Conservation (phyloP, 2,329 filamentous ascomycete species). For the Aureobasidium namibiae region DNA sequence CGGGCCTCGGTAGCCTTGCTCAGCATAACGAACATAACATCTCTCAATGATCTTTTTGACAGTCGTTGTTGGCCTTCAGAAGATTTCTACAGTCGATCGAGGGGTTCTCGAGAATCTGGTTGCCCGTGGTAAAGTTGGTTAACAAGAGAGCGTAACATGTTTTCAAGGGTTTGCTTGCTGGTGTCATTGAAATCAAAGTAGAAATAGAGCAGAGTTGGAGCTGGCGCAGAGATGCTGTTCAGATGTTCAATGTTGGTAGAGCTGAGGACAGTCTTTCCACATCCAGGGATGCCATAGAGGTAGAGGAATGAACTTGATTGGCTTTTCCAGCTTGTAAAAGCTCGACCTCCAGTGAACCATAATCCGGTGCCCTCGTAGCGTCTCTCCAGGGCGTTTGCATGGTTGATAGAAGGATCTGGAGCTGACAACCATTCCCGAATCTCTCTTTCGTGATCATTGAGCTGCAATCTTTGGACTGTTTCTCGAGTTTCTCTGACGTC, state of each 20-base stretch:
- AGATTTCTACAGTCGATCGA: not conserved
- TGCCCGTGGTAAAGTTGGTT: not conserved
- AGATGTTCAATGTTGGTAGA: not conserved
- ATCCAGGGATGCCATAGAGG: constrained; percentile 7
- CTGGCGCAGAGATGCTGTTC: not conserved
- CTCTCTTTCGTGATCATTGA: not conserved
- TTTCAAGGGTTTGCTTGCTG: not conserved
- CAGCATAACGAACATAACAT: not conserved
- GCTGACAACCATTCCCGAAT: not conserved
- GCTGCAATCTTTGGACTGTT: not conserved
- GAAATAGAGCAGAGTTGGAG: not conserved
- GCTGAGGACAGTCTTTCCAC: constrained; percentile 13
- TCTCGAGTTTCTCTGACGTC: no score
- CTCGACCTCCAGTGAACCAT: not conserved
- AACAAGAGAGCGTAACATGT: not conserved
- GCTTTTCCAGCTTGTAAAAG: not conserved
- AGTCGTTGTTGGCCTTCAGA: not conserved
- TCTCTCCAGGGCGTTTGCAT: not conserved
- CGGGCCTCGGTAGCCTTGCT: not conserved
- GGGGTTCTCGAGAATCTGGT: not conserved
- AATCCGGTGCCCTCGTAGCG: not conserved
- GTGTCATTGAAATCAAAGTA: not conserved
- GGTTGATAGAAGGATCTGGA: not conserved
- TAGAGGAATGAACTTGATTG: not conserved
- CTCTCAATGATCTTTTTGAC: not conserved